Evolutionary conservation across 257 asterid genomes (phyloP).

Genomic region (Solanum paucissectum): DNA sequence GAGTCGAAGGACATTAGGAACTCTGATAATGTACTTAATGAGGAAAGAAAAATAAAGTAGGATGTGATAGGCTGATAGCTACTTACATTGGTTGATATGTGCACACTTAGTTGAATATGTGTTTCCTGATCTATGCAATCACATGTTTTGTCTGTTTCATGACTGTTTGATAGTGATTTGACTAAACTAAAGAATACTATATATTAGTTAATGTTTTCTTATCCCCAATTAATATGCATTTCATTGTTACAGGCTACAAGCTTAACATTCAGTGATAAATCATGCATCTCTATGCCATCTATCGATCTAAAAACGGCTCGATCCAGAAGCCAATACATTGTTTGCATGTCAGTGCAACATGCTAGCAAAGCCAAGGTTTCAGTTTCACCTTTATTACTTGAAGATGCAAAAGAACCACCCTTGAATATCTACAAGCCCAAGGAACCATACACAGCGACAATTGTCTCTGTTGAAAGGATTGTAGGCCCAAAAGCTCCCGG

Average conservation of each 20-base stretch:
- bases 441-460: slow-evolving; percentile 67
- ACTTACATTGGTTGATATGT: not conserved
- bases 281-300: slow-evolving; percentile 23
- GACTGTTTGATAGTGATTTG: not conserved
- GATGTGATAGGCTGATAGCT: not conserved
- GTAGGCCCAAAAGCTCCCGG: slow-evolving; percentile 99
- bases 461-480: slow-evolving; percentile 72
- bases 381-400: slow-evolving; percentile 63
- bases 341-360: slow-evolving; percentile 92
- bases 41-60: not conserved
- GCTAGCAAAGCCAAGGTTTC: slow-evolving; percentile 57
- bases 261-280: slow-evolving; percentile 33
- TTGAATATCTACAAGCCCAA: slow-evolving; percentile 73
- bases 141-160: not conserved
- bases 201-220: not conserved
- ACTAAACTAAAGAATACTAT: not conserved
- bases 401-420: slow-evolving; percentile 91
- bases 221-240: not conserved
- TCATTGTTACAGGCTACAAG: slow-evolving; percentile 36
- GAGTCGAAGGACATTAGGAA: not conserved
- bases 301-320: slow-evolving; percentile 21
- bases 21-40: not conserved
- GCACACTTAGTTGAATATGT: not conserved
- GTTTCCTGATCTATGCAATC: not conserved
- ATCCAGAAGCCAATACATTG: slow-evolving; percentile 21